Conservation (phyloP, 2,329 filamentous ascomycete species). For the Clarireedia monteithiana region DNA sequence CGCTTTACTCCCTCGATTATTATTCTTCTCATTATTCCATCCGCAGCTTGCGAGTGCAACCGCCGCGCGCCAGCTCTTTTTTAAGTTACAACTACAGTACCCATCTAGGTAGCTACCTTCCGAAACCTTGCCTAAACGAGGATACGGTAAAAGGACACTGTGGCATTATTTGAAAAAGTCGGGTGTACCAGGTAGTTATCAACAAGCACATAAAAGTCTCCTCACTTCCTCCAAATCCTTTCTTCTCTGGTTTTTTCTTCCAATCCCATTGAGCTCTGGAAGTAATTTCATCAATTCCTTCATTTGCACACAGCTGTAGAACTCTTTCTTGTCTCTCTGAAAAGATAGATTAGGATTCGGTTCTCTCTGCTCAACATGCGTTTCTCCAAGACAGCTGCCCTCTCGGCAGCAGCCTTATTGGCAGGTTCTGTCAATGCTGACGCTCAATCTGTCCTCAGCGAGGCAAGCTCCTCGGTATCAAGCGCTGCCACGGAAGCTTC, state of each 20-base stretch:
- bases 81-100: too few species aligned
- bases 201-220: constrained; percentile 7
- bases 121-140: constrained; percentile 9
- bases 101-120: too few species aligned
- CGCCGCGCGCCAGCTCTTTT: too few species aligned
- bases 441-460: constrained; percentile 46
- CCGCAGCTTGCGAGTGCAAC: too few species aligned
- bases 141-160: constrained; percentile 10
- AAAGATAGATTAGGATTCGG: constrained; percentile 15
- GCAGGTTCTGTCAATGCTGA: constrained; percentile 63
- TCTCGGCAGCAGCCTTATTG: constrained; percentile 66
- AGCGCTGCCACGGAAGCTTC: constrained; percentile 31
- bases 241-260: constrained; percentile 9
- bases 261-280: constrained; percentile 23
- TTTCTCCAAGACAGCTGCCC: constrained; percentile 71
- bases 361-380: constrained; percentile 50
- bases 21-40: too few species aligned
- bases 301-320: constrained; percentile 18
- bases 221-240: background rate
- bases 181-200: constrained; percentile 2
- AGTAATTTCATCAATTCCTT: constrained; percentile 15
- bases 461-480: constrained; percentile 35
- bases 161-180: constrained; percentile 9
- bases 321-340: constrained; percentile 13
- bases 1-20: too few species aligned